Base-by-base conservation (phyloP, 768 basidiomycete genomes). In the Kwoniella sp. region DNA sequence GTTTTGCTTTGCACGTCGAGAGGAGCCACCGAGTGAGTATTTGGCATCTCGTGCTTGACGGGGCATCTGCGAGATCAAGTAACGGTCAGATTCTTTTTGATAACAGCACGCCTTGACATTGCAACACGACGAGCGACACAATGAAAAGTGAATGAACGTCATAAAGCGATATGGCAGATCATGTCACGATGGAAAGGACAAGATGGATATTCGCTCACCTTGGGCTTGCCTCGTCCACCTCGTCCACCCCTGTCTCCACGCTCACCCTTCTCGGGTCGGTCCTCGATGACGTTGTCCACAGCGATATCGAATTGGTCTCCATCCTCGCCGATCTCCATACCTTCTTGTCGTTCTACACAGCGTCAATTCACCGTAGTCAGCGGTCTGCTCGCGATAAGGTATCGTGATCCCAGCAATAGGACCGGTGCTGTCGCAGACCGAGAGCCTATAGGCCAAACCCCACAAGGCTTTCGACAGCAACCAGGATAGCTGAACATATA, bases 291-390 rank as follows among this genome's bases (percentile, higher is more conserved):
- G 65, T 95, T 91, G 78, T 98, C 93, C 37, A 96, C 87, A 0
- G 90, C 89, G 64, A 97, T 85, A 73, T 94, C 93, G 75, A 96
- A 96, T 29, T 86, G 89, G 60, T 87, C 88, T 65, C 79, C 84
- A 52, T 85, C 83, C 11, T 85, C 84, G 37, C 86, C 87, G 71
- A 75, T 45, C 28, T 92, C 89, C 71, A 92, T 82, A 41, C 88
- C 86, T 65, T 90, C 92, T 78, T 90, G 91, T 73, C 90, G 87
- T 85, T 95, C 93, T 95, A 74, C n/a, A n/a, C n/a, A n/a, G n/a
- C n/a, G n/a, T n/a, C n/a, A n/a, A n/a, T n/a, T n/a, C n/a, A n/a
- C 28, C 67, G 61, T 7, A 55, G 12, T 13, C 20, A 53, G 51
- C 15, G 0, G 7, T 47, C 13, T 34, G 54, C 26, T 1, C 45